Conservation (phyloP, 2,329 filamentous ascomycete genomes). For the Sclerotinia spermophila region DNA sequence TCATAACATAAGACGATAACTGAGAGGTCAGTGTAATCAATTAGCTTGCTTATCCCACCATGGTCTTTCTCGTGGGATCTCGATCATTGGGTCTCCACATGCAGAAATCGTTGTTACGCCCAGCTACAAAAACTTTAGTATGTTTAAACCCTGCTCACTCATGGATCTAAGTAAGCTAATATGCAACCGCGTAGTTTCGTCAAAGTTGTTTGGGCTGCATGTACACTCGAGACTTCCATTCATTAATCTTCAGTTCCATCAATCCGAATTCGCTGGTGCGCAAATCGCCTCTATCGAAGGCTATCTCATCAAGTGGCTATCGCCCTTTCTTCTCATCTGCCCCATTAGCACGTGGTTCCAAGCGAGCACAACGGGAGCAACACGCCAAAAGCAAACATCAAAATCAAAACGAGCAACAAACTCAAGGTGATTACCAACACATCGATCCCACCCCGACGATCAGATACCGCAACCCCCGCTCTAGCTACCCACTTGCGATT, state of each 20-base stretch:
- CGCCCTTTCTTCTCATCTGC: slow-evolving; percentile 9
- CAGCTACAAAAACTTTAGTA: not conserved
- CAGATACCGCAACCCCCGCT: not conserved
- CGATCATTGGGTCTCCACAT: not conserved
- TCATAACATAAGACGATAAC: not conserved
- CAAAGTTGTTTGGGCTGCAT: not conserved
- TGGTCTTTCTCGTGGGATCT: not conserved
- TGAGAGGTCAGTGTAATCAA: not conserved
- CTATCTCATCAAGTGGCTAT: not conserved
- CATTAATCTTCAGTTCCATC: not conserved
- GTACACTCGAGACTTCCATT: not conserved
- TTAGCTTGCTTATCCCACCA: not conserved
- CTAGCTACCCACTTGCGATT: slow-evolving; percentile 12
- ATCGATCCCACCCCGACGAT: not conserved
- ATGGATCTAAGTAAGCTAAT: not conserved
- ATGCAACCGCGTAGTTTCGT: not conserved
- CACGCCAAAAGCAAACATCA: not conserved
- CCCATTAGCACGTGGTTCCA: not conserved
- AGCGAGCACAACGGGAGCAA: not conserved
- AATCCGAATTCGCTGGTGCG: not conserved
- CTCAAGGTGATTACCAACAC: not conserved
- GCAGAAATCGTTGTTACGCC: not conserved
- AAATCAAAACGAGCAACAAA: not conserved
- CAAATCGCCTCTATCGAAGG: not conserved
- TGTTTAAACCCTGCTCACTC: not conserved